Evolutionary conservation across 305 asterid genomes (phyloP).

Genomic region (Petunia hybrid): DNA sequence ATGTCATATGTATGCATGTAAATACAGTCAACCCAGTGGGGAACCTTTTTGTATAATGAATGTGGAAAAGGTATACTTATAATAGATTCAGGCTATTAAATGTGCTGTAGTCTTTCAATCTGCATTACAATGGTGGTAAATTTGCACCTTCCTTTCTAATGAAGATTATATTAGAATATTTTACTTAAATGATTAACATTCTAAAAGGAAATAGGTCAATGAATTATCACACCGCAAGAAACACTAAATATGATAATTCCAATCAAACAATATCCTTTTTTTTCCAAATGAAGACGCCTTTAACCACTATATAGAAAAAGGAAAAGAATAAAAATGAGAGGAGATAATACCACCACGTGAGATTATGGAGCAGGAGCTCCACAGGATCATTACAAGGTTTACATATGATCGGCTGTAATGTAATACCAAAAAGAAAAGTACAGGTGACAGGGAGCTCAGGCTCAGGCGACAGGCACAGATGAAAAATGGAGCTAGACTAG

Average conservation of each 20-base stretch:
- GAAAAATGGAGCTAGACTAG: not conserved
- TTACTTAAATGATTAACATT: not conserved
- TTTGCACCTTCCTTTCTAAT: not conserved
- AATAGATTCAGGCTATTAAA: not conserved
- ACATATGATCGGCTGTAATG: not conserved
- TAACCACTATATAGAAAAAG: not conserved
- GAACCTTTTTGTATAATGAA: not conserved
- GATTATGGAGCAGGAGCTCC: slow-evolving; percentile 6
- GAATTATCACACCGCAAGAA: not conserved
- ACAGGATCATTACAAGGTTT: not conserved
- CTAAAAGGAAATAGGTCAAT: not conserved
- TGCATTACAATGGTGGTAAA: not conserved
- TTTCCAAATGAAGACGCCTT: not conserved
- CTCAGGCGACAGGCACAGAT: rapidly evolving
- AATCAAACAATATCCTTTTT: not conserved
- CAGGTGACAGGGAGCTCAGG: slow-evolving; percentile 5
- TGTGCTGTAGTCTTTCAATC: slow-evolving; percentile 17
- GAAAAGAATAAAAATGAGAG: slow-evolving; percentile 9
- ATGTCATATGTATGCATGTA: not conserved
- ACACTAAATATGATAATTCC: not conserved
- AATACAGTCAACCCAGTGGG: not conserved
- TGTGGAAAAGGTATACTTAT: not conserved
- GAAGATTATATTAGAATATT: slow-evolving; percentile 12
- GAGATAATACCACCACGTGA: not conserved
- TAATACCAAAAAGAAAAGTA: slow-evolving; percentile 7